phyloP scores from a whole-genome alignment of 2,329 filamentous ascomycete genomes.

The Ceratocystis variospora region DNA sequence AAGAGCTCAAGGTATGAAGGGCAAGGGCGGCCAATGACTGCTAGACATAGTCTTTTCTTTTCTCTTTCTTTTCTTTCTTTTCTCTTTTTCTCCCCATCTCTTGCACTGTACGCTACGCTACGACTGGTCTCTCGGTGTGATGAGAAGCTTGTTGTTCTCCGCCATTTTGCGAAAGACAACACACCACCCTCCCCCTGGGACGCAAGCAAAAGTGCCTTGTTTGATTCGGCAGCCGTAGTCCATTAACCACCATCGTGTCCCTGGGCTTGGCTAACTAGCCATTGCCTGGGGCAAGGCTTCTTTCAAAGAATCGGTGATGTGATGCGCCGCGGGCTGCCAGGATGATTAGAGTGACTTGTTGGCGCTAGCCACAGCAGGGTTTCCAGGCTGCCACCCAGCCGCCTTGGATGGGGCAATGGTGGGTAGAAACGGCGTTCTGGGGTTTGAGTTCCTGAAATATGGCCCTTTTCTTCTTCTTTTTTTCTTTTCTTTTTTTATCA shows the following conservation, averaged over 20 bases:
- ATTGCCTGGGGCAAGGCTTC: constrained; percentile 51
- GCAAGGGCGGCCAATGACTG: not conserved
- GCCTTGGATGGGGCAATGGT: constrained; percentile 50
- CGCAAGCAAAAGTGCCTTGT: too few species aligned
- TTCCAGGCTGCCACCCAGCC: constrained; percentile 36
- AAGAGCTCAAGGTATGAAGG: constrained; percentile 19
- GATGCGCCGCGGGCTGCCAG: constrained; percentile 59
- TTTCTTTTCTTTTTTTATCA: too few species aligned
- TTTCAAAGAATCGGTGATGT: constrained; percentile 48
- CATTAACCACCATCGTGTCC: constrained; percentile 58
- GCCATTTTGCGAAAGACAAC: too few species aligned
- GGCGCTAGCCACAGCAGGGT: constrained; percentile 40
- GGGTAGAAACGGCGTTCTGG: constrained; percentile 30
- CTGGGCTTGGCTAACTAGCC: constrained; percentile 48
- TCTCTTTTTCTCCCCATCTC: not conserved
- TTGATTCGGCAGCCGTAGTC: constrained; percentile 61
- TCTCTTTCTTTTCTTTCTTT: not conserved
- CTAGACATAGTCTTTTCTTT: not conserved
- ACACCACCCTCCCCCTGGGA: too few species aligned
- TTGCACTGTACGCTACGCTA: too few species aligned
- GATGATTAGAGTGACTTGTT: constrained; percentile 52
- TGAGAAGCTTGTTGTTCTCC: too few species aligned
- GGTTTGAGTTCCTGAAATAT: too few species aligned
- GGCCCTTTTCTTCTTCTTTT: too few species aligned
- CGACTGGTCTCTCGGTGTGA: too few species aligned